A percentile compares a stretch with the other conserved stretches of the same genome.
These are phyloP conservation scores for Macrophomina tecta DNA, from an alignment of 2,329 filamentous ascomycete species.

Conservation along the genomic window DNA sequence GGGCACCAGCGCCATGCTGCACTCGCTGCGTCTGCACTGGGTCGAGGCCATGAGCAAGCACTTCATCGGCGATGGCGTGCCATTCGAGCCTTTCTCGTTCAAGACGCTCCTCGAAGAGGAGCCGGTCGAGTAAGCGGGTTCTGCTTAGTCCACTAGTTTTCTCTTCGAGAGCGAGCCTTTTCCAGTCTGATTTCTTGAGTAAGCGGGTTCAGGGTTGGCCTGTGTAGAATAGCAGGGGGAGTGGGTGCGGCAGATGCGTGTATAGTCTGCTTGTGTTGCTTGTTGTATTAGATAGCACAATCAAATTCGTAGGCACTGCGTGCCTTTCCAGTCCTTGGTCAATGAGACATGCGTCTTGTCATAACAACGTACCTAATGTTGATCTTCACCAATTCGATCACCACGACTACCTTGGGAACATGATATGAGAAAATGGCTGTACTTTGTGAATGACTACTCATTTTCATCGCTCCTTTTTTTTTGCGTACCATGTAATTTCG, in stretches of 20 bases:
- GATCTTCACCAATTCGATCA: too few species aligned
- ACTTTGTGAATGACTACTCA: too few species aligned
- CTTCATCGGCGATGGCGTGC: constrained; percentile 85
- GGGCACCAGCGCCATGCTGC: constrained; percentile 93
- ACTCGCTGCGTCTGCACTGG: constrained; percentile 90
- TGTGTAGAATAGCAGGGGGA: neutral
- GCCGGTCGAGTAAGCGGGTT: constrained; percentile 41
- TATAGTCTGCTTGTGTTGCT: constrained; percentile 4
- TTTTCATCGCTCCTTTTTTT: too few species aligned
- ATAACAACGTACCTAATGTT: too few species aligned
- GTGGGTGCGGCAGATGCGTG: neutral
- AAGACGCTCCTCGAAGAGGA: constrained; percentile 84
- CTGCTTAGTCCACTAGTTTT: neutral
- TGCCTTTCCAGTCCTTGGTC: neutral
- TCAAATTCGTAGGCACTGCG: constrained; percentile 9
- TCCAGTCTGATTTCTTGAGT: too few species aligned
- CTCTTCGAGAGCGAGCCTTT: too few species aligned
- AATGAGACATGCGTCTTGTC: too few species aligned
- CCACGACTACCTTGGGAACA: too few species aligned
- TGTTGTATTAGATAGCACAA: constrained; percentile 16
- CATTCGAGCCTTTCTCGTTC: constrained; percentile 91
- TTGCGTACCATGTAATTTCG: too few species aligned
- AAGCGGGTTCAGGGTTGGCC: neutral
- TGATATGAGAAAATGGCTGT: too few species aligned
- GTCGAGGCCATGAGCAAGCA: constrained; percentile 98